These are phyloP conservation scores for Inosperma sp. DNA, from an alignment of 768 basidiomycete genomes.

Conservation along the genomic window DNA sequence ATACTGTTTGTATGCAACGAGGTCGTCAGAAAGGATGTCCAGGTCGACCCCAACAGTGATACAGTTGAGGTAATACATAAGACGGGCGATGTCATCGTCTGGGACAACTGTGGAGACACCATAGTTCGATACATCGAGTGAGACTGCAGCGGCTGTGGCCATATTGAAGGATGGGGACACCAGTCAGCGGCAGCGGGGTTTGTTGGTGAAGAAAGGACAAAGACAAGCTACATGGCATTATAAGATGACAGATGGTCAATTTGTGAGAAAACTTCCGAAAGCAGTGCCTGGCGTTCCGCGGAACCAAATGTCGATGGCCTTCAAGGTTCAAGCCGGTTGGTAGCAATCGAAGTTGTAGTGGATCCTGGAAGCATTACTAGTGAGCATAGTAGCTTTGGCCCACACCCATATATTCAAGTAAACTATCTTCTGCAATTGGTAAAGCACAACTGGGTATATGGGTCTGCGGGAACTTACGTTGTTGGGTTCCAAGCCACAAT, in stretches of 20 bases:
- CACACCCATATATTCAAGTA: too few species aligned
- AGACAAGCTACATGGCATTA: too few species aligned
- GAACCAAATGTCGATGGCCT: too few species aligned
- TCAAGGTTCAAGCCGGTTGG: too few species aligned
- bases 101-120: conserved; percentile 13
- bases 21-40: conserved; percentile 18
- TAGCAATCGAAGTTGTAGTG: too few species aligned
- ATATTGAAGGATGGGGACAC: background rate
- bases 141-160: conserved; percentile 11
- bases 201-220: background rate
- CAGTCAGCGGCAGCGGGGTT: background rate
- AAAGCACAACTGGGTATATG: too few species aligned
- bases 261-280: background rate
- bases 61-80: conserved; percentile 23
- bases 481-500: too few species aligned
- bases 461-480: too few species aligned
- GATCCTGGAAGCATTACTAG: too few species aligned
- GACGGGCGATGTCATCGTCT: conserved; percentile 18
- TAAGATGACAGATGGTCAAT: background rate
- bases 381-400: too few species aligned
- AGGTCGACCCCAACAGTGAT: conserved; percentile 18
- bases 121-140: conserved; percentile 11
- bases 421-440: too few species aligned
- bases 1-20: conserved; percentile 15
- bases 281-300: background rate